phyloP scores from a whole-genome alignment of 192 early-diverging fungal species.

The Allomyces javanicus region DNA sequence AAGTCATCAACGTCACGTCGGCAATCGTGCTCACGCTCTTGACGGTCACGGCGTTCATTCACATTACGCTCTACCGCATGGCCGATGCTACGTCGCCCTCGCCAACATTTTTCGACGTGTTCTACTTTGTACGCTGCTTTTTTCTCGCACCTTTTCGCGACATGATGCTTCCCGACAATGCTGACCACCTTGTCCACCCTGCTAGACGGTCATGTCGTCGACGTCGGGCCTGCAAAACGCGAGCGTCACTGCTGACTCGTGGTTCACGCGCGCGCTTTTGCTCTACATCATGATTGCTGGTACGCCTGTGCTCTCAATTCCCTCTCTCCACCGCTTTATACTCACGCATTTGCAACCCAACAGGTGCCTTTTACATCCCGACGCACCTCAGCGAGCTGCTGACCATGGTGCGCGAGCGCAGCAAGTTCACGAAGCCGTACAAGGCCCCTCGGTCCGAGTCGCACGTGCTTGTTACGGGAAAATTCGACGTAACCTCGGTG shows the following conservation, averaged over 20 bases:
- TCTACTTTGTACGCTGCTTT: constrained; percentile 10
- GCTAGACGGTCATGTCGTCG: constrained; percentile 10
- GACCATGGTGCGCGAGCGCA: constrained; percentile 30
- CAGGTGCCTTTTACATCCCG: constrained; percentile 41
- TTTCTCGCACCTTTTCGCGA: constrained; percentile 6
- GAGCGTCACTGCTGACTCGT: constrained; percentile 35
- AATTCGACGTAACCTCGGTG: constrained; percentile 28
- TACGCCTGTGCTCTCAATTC: too few species aligned
- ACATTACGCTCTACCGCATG: constrained; percentile 27
- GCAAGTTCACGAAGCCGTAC: constrained; percentile 34
- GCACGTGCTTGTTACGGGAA: constrained; percentile 48
- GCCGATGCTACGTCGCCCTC: constrained; percentile 9
- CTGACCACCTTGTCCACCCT: background rate
- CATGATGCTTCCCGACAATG: constrained; percentile 3
- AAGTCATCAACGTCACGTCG: constrained; percentile 30
- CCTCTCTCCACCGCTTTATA: too few species aligned
- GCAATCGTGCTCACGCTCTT: constrained; percentile 48
- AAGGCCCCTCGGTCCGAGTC: constrained; percentile 21
- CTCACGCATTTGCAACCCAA: too few species aligned
- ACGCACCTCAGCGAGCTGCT: constrained; percentile 42
- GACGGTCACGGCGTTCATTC: constrained; percentile 49
- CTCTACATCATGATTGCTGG: constrained; percentile 49
- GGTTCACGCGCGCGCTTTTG: constrained; percentile 30
- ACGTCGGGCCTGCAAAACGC: constrained; percentile 43
- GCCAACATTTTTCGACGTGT: constrained; percentile 14